Conservation (phyloP, 2,329 filamentous ascomycete species). For the Mycosphaerella arachidis region DNA sequence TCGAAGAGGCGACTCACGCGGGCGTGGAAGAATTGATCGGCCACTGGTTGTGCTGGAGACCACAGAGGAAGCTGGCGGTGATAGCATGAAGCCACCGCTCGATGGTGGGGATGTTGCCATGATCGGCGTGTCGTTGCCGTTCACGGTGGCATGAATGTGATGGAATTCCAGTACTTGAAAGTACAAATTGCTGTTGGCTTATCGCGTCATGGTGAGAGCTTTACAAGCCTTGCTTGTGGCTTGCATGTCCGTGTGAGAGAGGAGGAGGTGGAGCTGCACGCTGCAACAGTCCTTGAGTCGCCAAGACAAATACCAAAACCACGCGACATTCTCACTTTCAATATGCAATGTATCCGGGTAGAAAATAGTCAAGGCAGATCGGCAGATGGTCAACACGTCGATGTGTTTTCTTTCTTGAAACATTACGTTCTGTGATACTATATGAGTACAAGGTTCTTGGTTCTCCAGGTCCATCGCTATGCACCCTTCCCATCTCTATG, state of each 20-base stretch:
- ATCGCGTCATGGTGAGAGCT: neutral
- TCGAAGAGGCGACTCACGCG: conserved; percentile 49
- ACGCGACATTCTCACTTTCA: no score
- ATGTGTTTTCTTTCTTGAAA: neutral
- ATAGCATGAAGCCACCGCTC: conserved; percentile 44
- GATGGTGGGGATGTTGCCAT: conserved; percentile 4
- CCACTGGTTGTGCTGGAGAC: conserved; percentile 36
- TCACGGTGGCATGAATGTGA: neutral
- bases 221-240: neutral
- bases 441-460: neutral
- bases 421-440: neutral
- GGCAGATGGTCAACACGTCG: neutral
- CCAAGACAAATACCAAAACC: no score
- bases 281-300: no score
- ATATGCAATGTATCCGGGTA: no score
- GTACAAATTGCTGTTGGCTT: neutral
- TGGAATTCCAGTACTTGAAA: neutral
- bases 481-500: neutral
- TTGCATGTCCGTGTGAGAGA: neutral
- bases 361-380: neutral
- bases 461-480: neutral
- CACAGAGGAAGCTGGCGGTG: conserved; percentile 48
- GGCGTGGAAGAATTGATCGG: conserved; percentile 44
- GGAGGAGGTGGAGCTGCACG: neutral
- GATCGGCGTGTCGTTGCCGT: neutral